Base-by-base conservation (phyloP, 2,329 filamentous ascomycete species). In the Aspergillus tanneri region DNA sequence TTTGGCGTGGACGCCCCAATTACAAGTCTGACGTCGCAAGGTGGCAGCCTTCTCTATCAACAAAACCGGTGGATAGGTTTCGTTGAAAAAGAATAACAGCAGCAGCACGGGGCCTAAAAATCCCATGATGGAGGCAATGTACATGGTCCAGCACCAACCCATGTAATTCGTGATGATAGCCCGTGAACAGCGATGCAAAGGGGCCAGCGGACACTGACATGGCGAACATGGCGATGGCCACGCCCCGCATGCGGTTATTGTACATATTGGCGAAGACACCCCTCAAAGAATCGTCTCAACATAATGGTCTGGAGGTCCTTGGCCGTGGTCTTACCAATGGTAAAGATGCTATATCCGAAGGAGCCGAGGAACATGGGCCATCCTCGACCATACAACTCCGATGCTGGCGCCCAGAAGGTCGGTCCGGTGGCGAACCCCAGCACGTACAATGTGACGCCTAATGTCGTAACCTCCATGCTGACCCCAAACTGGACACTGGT, bases 351-450 rank as follows among this genome's bases (percentile, higher is more conserved):
- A 14, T 73, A 67, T 1, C 68, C 62, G 24, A 73, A 62, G 30
- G 77, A 61, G 1, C 72, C 70, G 5, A 70, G 65, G 2, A 73
- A 25, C 60, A 76, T 59, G 67, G 80, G 38, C 80, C 75, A 48
- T 70, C 72, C 82, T 63, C 80, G 68, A 0, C 81, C 81, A 40
- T 75, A 81, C 7, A 84, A 70, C 60, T 86, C 84, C 44, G 75
- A 80, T 16, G 84, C 62, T 0, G 83, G 82, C 3, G 80, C 82
- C 79, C 81, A 85, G 2, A 86, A 50, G 8, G 85, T 64, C 0
- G 84, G 83, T 0, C 84, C 84, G 3, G 83, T 58, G 0, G 77
- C 76, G 53, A 81, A 82, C 2, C 78, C 73, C 25, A 77, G 67
- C 0, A 80, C 65, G 34, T 78, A 74, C 2, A 79, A 57, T 0